Evolutionary conservation across 805 yeast genomes (phyloP).

Genomic region (Saccharomycopsis olivae): DNA sequence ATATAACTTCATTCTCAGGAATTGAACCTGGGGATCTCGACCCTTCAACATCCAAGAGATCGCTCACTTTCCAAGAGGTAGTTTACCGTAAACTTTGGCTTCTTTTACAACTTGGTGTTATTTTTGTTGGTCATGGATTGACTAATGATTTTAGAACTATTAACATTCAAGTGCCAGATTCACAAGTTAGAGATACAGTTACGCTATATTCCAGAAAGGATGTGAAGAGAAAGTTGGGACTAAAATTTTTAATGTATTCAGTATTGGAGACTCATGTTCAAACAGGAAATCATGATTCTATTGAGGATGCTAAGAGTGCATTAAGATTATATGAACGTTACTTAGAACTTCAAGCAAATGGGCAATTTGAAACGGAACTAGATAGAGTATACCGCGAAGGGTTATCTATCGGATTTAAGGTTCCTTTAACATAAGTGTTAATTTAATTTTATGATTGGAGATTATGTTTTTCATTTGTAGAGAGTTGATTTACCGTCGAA

Average conservation of each 20-base stretch:
- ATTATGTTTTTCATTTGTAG: no score
- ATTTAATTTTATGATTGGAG: no score
- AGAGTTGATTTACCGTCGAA: no score
- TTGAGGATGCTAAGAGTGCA: slow-evolving; percentile 91
- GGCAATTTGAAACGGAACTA: slow-evolving; percentile 51
- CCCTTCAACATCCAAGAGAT: slow-evolving; percentile 49
- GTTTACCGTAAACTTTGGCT: slow-evolving; percentile 89
- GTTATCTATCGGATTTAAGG: slow-evolving; percentile 40
- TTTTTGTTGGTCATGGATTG: slow-evolving; percentile 92
- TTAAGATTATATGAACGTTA: slow-evolving; percentile 65
- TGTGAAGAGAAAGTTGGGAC: slow-evolving; percentile 65
- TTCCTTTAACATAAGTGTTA: no score
- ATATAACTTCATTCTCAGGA: slow-evolving; percentile 88
- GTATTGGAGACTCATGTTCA: slow-evolving; percentile 71
- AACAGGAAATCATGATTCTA: slow-evolving; percentile 90
- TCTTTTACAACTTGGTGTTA: slow-evolving; percentile 75
- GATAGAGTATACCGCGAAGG: slow-evolving; percentile 67
- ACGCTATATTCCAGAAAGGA: slow-evolving; percentile 66
- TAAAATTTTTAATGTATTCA: slow-evolving; percentile 78
- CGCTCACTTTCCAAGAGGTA: slow-evolving; percentile 69
- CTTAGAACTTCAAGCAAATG: slow-evolving; percentile 45
- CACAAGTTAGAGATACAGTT: slow-evolving; percentile 85
- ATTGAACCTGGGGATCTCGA: slow-evolving; percentile 86
- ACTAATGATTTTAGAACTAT: slow-evolving; percentile 87
- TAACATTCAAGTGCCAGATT: slow-evolving; percentile 76